Evolutionary conservation across 208 protist genomes (phyloP).

Genomic region (Trypanosoma boissoni): DNA sequence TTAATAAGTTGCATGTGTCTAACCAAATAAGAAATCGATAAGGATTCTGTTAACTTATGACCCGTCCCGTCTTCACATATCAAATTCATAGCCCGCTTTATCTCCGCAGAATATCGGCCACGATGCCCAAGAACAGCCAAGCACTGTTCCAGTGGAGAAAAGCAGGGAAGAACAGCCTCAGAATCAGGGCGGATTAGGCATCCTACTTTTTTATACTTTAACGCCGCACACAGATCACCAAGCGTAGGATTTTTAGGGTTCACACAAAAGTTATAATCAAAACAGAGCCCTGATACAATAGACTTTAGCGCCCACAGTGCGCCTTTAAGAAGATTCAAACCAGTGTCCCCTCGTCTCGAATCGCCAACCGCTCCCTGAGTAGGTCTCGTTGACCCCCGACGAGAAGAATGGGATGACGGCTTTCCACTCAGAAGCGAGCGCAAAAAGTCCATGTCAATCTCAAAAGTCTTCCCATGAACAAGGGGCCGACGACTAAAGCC

Average conservation of each 20-base stretch:
- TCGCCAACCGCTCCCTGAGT: background rate
- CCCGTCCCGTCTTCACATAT: slow-evolving; percentile 42
- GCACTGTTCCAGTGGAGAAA: slow-evolving; percentile 65
- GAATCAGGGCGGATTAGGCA: slow-evolving; percentile 6
- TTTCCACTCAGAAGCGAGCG: slow-evolving; percentile 32
- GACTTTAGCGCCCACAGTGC: slow-evolving; percentile 71
- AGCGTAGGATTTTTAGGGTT: slow-evolving; percentile 17
- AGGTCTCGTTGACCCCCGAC: slow-evolving; percentile 11
- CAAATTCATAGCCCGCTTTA: slow-evolving; percentile 29
- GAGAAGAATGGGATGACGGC: slow-evolving; percentile 1
- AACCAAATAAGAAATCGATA: slow-evolving; percentile 38
- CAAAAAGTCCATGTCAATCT: slow-evolving; percentile 69
- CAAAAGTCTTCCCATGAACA: slow-evolving; percentile 32
- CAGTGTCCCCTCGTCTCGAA: slow-evolving; percentile 24
- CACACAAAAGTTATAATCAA: slow-evolving; percentile 56
- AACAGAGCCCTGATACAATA: slow-evolving; percentile 46
- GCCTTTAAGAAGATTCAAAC: slow-evolving; percentile 49
- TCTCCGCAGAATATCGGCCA: slow-evolving; percentile 59
- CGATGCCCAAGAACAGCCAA: slow-evolving; percentile 68
- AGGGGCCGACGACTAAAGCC: slow-evolving; percentile 56
- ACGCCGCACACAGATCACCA: slow-evolving; percentile 37
- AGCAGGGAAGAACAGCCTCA: slow-evolving; percentile 5
- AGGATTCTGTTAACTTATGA: slow-evolving; percentile 40
- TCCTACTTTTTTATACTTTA: background rate
- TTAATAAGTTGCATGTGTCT: slow-evolving; percentile 34